These are phyloP conservation scores for Lophiostoma macrostomum DNA, from an alignment of 495 filamentous ascomycete species.

Conservation along the genomic window DNA sequence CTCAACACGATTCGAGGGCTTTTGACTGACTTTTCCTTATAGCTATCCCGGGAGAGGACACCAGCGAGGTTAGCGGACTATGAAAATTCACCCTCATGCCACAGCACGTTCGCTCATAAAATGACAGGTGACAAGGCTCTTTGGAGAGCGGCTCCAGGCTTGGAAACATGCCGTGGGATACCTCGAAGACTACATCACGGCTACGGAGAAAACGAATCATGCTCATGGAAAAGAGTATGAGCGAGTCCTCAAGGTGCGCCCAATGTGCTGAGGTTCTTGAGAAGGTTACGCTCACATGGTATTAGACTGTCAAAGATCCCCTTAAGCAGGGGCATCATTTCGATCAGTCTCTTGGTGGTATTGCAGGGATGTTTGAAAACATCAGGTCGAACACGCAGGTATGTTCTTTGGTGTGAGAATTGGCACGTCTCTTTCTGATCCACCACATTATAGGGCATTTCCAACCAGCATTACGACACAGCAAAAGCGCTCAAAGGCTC, in stretches of 20 bases:
- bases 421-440: not conserved
- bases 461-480: slow-evolving; percentile 81
- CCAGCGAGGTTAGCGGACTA: slow-evolving; percentile 60
- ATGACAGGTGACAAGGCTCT: slow-evolving; percentile 59
- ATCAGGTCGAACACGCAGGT: slow-evolving; percentile 87
- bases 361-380: slow-evolving; percentile 88
- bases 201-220: slow-evolving; percentile 79
- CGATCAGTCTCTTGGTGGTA: slow-evolving; percentile 76
- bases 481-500: slow-evolving; percentile 80
- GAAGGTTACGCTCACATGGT: not conserved
- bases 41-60: slow-evolving; percentile 76
- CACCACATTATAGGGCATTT: slow-evolving; percentile 64
- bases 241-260: slow-evolving; percentile 77
- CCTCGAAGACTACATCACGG: slow-evolving; percentile 81
- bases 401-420: slow-evolving; percentile 5
- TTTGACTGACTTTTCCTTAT: too few species aligned
- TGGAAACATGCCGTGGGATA: slow-evolving; percentile 94
- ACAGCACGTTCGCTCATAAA: too few species aligned
- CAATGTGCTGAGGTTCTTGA: not conserved
- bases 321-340: slow-evolving; percentile 88
- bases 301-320: slow-evolving; percentile 76
- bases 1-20: too few species aligned
- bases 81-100: slow-evolving; percentile 8
- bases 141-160: slow-evolving; percentile 80
- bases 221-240: slow-evolving; percentile 91